Percentiles rank a stretch among this genome's conserved stretches.
Evolutionary conservation across 441 rosid genomes (phyloP).

Genomic region (Populus hybrid): DNA sequence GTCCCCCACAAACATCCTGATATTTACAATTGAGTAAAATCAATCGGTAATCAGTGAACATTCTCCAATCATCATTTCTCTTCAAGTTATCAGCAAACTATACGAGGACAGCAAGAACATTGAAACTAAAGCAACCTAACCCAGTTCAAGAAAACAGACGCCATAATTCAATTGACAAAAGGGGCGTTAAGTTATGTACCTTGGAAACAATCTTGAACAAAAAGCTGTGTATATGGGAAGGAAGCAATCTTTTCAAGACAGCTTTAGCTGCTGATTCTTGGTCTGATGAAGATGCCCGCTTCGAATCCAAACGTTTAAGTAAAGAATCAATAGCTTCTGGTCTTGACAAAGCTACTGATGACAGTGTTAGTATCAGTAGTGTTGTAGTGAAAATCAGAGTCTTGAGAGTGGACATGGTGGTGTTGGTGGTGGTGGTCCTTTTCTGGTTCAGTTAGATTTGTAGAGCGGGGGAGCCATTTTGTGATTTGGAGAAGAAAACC

Average conservation of each 20-base stretch:
- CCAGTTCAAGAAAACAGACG: not conserved
- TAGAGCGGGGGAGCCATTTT: not conserved
- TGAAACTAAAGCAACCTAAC: not conserved
- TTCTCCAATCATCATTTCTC: not conserved
- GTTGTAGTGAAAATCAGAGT: slow-evolving; percentile 14
- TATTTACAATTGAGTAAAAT: slow-evolving; percentile 19
- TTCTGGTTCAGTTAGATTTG: not conserved
- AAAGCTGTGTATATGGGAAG: slow-evolving; percentile 62
- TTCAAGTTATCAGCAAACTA: not conserved
- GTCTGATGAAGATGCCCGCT: slow-evolving; percentile 44
- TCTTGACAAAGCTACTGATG: slow-evolving; percentile 21
- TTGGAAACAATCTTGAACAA: slow-evolving; percentile 66
- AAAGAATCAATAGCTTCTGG: slow-evolving; percentile 33
- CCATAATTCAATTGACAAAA: not conserved
- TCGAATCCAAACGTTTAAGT: slow-evolving; percentile 60
- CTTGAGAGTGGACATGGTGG: slow-evolving; percentile 15
- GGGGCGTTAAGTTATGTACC: slow-evolving; percentile 30
- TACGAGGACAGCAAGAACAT: not conserved
- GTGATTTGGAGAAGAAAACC: not conserved
- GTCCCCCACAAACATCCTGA: slow-evolving; percentile 85
- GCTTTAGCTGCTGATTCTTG: slow-evolving; percentile 78
- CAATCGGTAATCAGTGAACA: slow-evolving; percentile 9
- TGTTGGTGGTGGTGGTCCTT: not conserved
- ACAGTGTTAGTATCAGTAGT: not conserved
- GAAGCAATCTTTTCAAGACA: slow-evolving; percentile 70